Percentiles rank a stretch among this genome's conserved stretches.
phyloP scores from a whole-genome alignment of 139 green algal species.

The Closterium sp. region DNA sequence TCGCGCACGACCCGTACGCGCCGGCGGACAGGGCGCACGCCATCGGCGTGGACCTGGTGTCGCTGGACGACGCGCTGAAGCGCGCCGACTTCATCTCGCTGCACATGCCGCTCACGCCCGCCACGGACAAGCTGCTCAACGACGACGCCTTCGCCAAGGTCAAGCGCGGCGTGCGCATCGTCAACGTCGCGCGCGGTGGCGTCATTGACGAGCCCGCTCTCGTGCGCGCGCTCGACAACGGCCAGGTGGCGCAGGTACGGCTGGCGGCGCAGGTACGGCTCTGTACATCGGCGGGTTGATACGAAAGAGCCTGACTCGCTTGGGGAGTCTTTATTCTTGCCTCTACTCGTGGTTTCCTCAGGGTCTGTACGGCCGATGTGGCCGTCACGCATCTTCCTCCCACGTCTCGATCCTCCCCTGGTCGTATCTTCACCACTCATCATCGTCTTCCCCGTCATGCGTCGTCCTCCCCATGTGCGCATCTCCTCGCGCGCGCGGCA shows the following conservation, averaged over 20 bases:
- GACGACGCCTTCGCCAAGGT: constrained; percentile 75
- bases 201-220: constrained; percentile 91
- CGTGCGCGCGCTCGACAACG: constrained; percentile 74
- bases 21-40: constrained; percentile 74
- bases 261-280: neutral
- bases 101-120: constrained; percentile 82
- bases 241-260: constrained; percentile 63
- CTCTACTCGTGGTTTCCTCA: too few relatives aligned
- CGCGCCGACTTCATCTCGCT: constrained; percentile 82
- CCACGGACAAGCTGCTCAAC: constrained; percentile 80
- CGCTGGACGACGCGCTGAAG: constrained; percentile 81
- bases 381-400: too few relatives aligned
- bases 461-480: neutral
- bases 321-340: too few relatives aligned
- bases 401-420: too few relatives aligned
- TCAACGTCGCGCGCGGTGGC: constrained; percentile 92
- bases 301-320: too few relatives aligned
- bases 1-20: constrained; percentile 93
- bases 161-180: constrained; percentile 73
- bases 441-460: neutral
- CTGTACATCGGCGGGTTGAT: too few relatives aligned
- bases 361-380: too few relatives aligned
- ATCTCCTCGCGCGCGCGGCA: constrained; percentile 22
- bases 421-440: neutral
- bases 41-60: constrained; percentile 78